A percentile compares a stretch with the other conserved stretches of the same genome.
phyloP scores from a whole-genome alignment of 2,329 filamentous ascomycete genomes.

The Fusarium phyllophilum region DNA sequence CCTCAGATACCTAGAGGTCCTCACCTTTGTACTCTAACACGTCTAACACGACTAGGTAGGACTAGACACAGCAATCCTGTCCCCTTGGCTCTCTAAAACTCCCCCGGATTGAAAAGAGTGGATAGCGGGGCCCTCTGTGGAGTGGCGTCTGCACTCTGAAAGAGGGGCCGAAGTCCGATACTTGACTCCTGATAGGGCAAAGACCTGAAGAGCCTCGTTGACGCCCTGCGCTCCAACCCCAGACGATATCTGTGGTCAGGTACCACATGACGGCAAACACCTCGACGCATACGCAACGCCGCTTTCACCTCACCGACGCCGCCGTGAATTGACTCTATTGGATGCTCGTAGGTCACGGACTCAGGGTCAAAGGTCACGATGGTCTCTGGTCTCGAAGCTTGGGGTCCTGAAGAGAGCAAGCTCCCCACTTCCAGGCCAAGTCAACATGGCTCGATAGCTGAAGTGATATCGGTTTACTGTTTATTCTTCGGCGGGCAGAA shows the following conservation, averaged over 20 bases:
- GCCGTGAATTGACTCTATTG: slow-evolving; percentile 33
- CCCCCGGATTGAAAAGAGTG: slow-evolving; percentile 38
- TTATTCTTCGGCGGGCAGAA: not conserved
- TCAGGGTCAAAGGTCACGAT: slow-evolving; percentile 39
- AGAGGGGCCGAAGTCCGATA: slow-evolving; percentile 14
- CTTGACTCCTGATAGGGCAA: slow-evolving; percentile 31
- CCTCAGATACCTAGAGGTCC: not conserved
- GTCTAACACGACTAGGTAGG: not conserved
- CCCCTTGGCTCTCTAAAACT: slow-evolving; percentile 11
- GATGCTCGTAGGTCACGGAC: slow-evolving; percentile 40
- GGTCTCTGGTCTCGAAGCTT: slow-evolving; percentile 3
- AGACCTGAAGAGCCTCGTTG: slow-evolving; percentile 1
- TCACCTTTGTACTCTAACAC: slow-evolving; percentile 2
- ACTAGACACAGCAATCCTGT: not conserved
- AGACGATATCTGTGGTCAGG: slow-evolving; percentile 38
- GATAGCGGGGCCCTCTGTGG: slow-evolving; percentile 5
- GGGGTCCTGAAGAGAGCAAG: not conserved
- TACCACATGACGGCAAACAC: slow-evolving; percentile 37
- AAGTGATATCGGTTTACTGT: not conserved
- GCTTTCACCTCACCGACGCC: slow-evolving; percentile 40
- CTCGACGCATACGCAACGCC: slow-evolving; percentile 28
- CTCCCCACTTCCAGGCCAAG: slow-evolving; percentile 25
- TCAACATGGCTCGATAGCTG: not conserved
- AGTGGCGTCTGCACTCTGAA: slow-evolving; percentile 16
- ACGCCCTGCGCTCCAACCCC: slow-evolving; percentile 26